phyloP scores from a whole-genome alignment of 805 yeast genomes.

The Starmera quercuum region DNA sequence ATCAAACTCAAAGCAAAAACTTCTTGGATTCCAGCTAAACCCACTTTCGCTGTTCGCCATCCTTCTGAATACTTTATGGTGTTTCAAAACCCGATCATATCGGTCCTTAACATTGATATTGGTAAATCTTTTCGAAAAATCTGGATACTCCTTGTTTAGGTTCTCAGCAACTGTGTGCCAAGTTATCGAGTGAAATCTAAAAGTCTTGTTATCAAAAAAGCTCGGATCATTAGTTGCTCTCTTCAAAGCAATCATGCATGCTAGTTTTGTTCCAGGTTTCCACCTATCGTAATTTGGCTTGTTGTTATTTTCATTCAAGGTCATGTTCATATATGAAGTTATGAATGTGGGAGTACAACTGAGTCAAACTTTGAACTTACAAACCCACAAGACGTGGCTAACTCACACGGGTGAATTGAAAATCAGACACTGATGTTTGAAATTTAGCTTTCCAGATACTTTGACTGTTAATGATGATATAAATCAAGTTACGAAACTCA shows the following conservation, averaged over 20 bases:
- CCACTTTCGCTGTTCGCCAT: conserved; percentile 16
- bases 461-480: too few relatives aligned
- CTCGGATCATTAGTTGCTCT: conserved; percentile 11
- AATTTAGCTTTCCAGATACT: too few relatives aligned
- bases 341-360: too few relatives aligned
- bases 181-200: conserved; percentile 11
- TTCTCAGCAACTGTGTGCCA: conserved; percentile 21
- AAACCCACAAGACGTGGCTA: too few relatives aligned
- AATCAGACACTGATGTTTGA: too few relatives aligned
- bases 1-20: conserved; percentile 12
- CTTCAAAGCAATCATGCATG: conserved; percentile 19
- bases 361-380: too few relatives aligned
- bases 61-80: conserved; percentile 15
- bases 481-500: too few relatives aligned
- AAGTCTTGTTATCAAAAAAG: conserved; percentile 9
- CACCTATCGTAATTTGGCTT: conserved; percentile 19
- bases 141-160: conserved; percentile 18
- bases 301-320: background rate
- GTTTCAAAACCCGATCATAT: conserved; percentile 18
- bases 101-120: conserved; percentile 21
- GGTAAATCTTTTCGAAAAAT: conserved; percentile 18
- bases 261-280: conserved; percentile 21
- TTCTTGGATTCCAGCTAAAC: conserved; percentile 15
- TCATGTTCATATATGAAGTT: too few relatives aligned
- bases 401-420: too few relatives aligned